phyloP scores from a whole-genome alignment of 2,329 filamentous ascomycete species.

The Aureobasidium sp. region DNA sequence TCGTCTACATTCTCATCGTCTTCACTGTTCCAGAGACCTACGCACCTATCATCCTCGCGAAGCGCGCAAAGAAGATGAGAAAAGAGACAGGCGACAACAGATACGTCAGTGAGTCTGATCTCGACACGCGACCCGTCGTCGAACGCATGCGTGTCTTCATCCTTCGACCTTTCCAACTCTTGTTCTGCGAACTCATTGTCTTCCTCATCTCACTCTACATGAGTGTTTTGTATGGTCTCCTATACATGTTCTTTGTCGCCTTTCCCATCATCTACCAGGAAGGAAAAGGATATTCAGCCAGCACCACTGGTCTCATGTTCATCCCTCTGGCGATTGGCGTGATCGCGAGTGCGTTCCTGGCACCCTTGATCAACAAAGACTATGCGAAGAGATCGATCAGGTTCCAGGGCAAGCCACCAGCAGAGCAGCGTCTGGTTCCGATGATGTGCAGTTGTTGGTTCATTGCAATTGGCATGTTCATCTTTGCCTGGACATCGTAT shows the following conservation, averaged over 20 bases:
- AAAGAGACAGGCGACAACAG: constrained; percentile 58
- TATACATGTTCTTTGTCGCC: constrained; percentile 73
- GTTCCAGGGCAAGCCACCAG: constrained; percentile 65
- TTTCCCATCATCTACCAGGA: constrained; percentile 60
- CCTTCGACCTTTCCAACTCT: constrained; percentile 74
- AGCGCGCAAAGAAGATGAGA: constrained; percentile 63
- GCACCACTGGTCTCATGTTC: constrained; percentile 77
- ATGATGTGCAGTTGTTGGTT: constrained; percentile 54
- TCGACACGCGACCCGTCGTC: constrained; percentile 60
- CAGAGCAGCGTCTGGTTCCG: constrained; percentile 70
- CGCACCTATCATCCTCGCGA: constrained; percentile 66
- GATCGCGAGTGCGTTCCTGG: constrained; percentile 38
- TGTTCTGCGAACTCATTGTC: constrained; percentile 79
- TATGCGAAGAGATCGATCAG: constrained; percentile 59
- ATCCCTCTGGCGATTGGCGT: constrained; percentile 76
- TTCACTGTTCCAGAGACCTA: constrained; percentile 92
- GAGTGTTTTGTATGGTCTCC: constrained; percentile 67
- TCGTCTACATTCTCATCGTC: constrained; percentile 67
- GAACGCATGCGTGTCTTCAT: constrained; percentile 69
- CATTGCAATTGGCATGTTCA: constrained; percentile 60
- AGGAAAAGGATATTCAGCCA: constrained; percentile 70
- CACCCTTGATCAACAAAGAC: constrained; percentile 70
- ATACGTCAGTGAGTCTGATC: constrained; percentile 72
- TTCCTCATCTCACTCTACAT: constrained; percentile 80
- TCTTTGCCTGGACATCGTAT: constrained; percentile 66